These are phyloP conservation scores for Crithidia sp. DNA, from an alignment of 208 protist genomes.

Conservation along the genomic window DNA sequence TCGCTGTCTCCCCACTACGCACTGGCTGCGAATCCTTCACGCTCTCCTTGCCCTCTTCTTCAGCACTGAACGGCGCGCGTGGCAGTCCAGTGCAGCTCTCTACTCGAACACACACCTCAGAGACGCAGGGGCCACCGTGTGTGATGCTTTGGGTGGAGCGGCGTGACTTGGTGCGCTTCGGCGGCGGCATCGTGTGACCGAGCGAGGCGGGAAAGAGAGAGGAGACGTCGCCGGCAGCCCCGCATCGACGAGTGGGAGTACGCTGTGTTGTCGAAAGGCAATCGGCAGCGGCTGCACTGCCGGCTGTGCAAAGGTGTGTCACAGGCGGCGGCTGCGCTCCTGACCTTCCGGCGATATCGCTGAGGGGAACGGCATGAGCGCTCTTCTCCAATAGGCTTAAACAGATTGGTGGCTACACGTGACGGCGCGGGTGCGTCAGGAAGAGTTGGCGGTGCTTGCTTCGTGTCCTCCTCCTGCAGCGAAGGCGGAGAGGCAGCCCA, in stretches of 20 bases:
- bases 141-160: background rate
- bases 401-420: too few species aligned
- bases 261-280: background rate
- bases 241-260: background rate
- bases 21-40: background rate
- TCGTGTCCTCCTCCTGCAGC: background rate
- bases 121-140: too few species aligned
- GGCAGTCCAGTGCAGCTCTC: slow-evolving; percentile 15
- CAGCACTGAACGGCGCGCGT: background rate
- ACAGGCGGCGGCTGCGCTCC: too few species aligned
- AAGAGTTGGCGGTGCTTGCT: too few species aligned
- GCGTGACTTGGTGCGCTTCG: background rate
- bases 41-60: background rate
- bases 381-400: too few species aligned
- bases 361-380: too few species aligned
- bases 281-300: too few species aligned
- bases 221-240: background rate
- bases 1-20: background rate
- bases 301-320: too few species aligned
- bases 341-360: too few species aligned
- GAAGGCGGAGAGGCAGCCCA: background rate
- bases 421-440: too few species aligned
- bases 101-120: slow-evolving; percentile 3
- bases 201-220: background rate
- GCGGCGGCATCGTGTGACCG: slow-evolving; percentile 11